Percentiles rank a stretch among this genome's conserved stretches.
Evolutionary conservation across 805 yeast species (phyloP).

Genomic region (Torulaspora indica): DNA sequence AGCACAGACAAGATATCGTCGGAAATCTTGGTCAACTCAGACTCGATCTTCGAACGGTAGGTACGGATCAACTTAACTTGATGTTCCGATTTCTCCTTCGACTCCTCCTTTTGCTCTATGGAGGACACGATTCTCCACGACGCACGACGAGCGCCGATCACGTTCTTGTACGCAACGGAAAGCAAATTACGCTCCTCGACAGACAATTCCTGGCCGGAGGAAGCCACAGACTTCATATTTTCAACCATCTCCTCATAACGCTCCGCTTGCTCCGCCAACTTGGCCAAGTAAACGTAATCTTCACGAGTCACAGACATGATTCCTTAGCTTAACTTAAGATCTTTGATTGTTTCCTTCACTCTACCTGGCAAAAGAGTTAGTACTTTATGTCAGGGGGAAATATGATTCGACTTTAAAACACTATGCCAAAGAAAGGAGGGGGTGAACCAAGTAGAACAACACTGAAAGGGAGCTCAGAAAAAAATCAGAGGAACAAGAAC

Average conservation of each 20-base stretch:
- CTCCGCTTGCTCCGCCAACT: conserved; percentile 98
- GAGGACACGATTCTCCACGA: conserved; percentile 99
- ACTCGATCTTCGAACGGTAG: conserved; percentile 91
- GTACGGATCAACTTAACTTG: conserved; percentile 88
- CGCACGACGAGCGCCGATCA: conserved; percentile 98
- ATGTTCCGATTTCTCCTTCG: conserved; percentile 78
- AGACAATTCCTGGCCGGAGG: conserved; percentile 89
- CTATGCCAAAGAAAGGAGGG: conserved; percentile 3
- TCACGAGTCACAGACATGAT: conserved; percentile 83
- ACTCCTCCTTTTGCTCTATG: conserved; percentile 96
- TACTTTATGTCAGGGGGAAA: conserved; percentile 1
- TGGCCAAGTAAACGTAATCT: conserved; percentile 96
- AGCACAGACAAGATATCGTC: conserved; percentile 88
- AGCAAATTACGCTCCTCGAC: conserved; percentile 97
- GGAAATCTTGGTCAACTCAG: conserved; percentile 87
- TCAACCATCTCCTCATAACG: conserved; percentile 99
- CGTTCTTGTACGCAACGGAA: conserved; percentile 97
- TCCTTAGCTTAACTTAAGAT: background rate
- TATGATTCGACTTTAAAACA: conserved; percentile 3
- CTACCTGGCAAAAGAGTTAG: conserved; percentile 4
- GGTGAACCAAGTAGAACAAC: background rate
- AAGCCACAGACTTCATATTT: conserved; percentile 96
- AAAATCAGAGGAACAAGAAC: background rate
- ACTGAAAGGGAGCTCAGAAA: background rate
- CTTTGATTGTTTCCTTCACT: background rate